Base-by-base conservation (phyloP, 805 yeast species). In the Lipomyces yamanashiensis region DNA sequence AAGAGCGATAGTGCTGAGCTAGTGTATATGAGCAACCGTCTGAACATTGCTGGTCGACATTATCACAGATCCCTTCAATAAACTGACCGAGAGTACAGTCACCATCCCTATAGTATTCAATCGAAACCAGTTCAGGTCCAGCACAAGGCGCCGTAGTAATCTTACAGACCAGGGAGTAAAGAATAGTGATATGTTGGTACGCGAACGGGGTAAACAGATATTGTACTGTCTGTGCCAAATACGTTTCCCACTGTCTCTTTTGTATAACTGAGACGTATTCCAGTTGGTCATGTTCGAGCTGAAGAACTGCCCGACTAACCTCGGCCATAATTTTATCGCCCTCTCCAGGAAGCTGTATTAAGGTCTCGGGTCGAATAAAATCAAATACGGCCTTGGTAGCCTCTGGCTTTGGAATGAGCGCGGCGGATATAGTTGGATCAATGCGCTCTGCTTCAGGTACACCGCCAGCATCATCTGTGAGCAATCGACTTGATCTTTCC, bases 81-180 rank as follows among this genome's bases (percentile, higher is more conserved):
- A 87, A 91, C 71, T 89, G 90, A 0, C 99, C 99, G 49, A 96
- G 76, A 9, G 96, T 87, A 72, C 89, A 87, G 74, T 96, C 99
- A 62, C 87, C 89, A 54, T 91, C 97, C 79, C 96, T 86, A 73
- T 93, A 95, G 72, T 82, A 96, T 66, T 92, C 97, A 54, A 92
- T 87, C 1, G 87, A 85, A 40, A 90, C 85, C n/a, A 86, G 79
- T 60, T 85, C 90, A 0, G 99, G 99, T 0, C 98, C 98, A 47
- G 86, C 79, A 72, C 99, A 95, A 0, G 98, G 98, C 0, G 96
- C 91, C 0, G 96, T 89, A 47, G 90, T 88, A 70, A 87, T 88
- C 8, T 87, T 84, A 2, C 93, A 89, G 0, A 92, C 93, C 77
- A 90, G 84, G 0, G 96, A 89, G 71, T 88, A 90, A 28, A 93